Conservation (phyloP, 768 basidiomycete species). For the Tricholoma terreum region DNA sequence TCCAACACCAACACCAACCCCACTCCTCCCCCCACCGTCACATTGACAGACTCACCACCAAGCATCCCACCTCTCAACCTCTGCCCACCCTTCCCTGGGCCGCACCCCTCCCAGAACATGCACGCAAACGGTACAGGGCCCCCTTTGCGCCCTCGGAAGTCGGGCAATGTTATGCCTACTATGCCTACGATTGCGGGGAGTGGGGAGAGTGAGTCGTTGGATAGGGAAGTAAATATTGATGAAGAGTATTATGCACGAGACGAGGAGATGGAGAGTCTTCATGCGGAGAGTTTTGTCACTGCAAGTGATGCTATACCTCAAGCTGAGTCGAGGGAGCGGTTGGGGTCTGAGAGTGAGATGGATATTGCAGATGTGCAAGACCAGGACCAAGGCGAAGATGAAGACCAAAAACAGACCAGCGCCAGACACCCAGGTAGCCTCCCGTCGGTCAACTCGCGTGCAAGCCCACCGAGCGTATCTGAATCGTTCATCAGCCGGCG, state of each 20-base stretch:
- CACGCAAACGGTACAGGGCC: conserved; percentile 17
- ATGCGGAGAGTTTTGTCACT: conserved; percentile 58
- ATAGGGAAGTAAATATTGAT: conserved; percentile 18
- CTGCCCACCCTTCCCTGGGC: conserved; percentile 48
- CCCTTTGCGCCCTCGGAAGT: conserved; percentile 24
- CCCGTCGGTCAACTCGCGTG: conserved; percentile 14
- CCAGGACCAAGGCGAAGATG: not conserved
- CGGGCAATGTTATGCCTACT: conserved; percentile 16
- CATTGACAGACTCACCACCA: conserved; percentile 28
- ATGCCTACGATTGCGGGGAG: conserved; percentile 43
- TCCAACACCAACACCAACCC: no score
- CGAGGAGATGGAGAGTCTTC: conserved; percentile 44
- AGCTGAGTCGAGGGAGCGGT: not conserved
- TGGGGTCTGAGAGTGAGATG: conserved; percentile 2
- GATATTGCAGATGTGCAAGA: conserved; percentile 8
- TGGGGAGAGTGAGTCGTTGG: conserved; percentile 25
- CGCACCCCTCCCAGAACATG: conserved; percentile 30
- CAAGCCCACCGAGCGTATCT: conserved; percentile 31
- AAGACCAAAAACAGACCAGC: not conserved
- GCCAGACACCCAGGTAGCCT: not conserved
- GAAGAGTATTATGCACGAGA: conserved; percentile 27
- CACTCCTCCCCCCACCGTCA: no score
- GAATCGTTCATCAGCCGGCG: conserved; percentile 53
- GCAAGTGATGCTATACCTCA: conserved; percentile 31
- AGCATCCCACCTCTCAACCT: conserved; percentile 60